Base-by-base conservation (phyloP, 345 rosid genomes). In the Eucalyptus rudis region DNA sequence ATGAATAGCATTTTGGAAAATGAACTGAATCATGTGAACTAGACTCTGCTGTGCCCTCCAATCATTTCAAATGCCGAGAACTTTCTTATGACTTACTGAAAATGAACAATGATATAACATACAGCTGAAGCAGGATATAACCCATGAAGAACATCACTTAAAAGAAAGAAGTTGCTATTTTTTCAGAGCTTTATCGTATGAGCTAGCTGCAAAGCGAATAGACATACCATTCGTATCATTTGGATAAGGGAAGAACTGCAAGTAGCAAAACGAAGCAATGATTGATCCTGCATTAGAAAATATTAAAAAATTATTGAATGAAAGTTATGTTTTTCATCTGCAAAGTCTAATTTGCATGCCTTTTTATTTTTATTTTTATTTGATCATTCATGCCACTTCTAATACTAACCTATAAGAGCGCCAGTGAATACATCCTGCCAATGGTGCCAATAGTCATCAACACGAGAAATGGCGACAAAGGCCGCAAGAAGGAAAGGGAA, bases 371-470 rank as follows among this genome's bases (percentile, higher is more conserved):
- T n/a, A n/a, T n/a, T 13, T 84, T 4, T 76, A 20, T 51, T 40
- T 11, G 2, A 76, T 76, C 16, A 20, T 20, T 36, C 47, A 76
- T 40, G 83, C 47, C 47, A 40, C 47, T 56, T 27, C 59, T n/a
- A 13, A 13, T 49, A 84, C 88, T 62, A n/a, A 93, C 96, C 96
- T 91, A 95, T 91, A 89, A 93, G 89, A 84, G 94, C 94, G 49
- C 98, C 95, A 29, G 92, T 88, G 85, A 96, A 95, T 3, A 95
- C 98, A 71, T 96, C 98, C 3, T 94, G 92, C 97, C 98, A 96
- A 54, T 96, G 96, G 89, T 96, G 96, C 97, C 97, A 95, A 87
- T 96, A 93, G 88, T 95, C 97, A 59, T 93, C 95, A 1, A 96
- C 94, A 7, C 95, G 95, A 59, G 98, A 91, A 89, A 95, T 90